phyloP scores from a whole-genome alignment of 2,329 filamentous ascomycete genomes.

The Colletotrichum aenigma region DNA sequence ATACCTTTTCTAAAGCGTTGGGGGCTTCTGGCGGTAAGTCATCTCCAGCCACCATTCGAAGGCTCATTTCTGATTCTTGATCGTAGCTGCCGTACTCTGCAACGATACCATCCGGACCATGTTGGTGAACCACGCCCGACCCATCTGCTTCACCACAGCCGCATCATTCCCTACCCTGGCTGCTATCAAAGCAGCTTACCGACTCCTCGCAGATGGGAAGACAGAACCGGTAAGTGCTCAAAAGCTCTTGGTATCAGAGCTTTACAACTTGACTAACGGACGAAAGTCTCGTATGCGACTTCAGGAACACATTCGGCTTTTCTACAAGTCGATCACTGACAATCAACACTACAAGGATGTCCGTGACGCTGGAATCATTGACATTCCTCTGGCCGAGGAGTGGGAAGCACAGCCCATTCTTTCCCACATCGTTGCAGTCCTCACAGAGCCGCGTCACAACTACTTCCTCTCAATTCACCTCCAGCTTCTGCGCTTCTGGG shows the following conservation, averaged over 20 bases:
- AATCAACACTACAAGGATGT: slow-evolving; percentile 27
- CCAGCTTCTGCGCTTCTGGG: slow-evolving; percentile 21
- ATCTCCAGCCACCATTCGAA: neutral
- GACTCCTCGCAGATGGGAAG: slow-evolving; percentile 16
- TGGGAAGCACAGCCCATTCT: slow-evolving; percentile 26
- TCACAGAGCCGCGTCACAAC: slow-evolving; percentile 26
- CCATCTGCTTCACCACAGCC: slow-evolving; percentile 23
- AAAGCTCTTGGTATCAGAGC: neutral
- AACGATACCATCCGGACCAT: slow-evolving; percentile 20
- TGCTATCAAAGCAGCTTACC: slow-evolving; percentile 21
- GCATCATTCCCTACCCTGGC: slow-evolving; percentile 26
- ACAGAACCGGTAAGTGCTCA: neutral
- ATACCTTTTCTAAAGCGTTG: slow-evolving; percentile 59
- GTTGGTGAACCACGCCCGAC: slow-evolving; percentile 24
- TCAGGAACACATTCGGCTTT: slow-evolving; percentile 13
- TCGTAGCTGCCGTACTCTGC: slow-evolving; percentile 22
- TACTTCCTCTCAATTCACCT: slow-evolving; percentile 29
- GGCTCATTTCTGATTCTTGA: neutral
- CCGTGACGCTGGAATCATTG: slow-evolving; percentile 27
- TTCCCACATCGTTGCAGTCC: slow-evolving; percentile 33
- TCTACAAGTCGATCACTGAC: slow-evolving; percentile 26
- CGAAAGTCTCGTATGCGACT: neutral
- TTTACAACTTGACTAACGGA: neutral
- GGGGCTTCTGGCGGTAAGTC: slow-evolving; percentile 34
- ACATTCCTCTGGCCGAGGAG: slow-evolving; percentile 29